Evolutionary conservation across 1,284 basidiomycete species (phyloP), one percentile per base, ranked within the genome.

Genomic region (Pseudozyma sp.): DNA sequence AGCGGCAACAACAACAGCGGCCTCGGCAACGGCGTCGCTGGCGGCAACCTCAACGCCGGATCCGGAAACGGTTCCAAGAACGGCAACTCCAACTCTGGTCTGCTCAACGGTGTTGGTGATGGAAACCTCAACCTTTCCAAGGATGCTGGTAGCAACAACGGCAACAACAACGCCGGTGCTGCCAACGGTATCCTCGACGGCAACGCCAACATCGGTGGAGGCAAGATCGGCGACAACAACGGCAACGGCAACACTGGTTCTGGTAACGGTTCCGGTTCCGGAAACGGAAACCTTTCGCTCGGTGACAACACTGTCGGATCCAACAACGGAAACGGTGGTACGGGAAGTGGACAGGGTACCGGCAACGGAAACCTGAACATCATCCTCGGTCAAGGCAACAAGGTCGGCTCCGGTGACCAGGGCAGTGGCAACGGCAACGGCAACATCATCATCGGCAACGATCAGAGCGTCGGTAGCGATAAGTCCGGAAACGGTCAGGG

Each of bases 381-480:
- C n/a, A 49, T 65, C 31, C 17, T 58, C 0, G 61, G 61, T 4
- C 17, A 8, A 7, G 61, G 61, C 17, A 70, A 70, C 57, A 49
- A 19, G 24, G 55, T 64, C 24, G 67, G 67, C 1, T 48, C 42
- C 13, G 57, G 45, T 10, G 29, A 69, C 33, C 33, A 37, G 17
- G 65, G 65, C 2, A 60, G 48, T 31, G 61, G 56, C 9, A 65
- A 63, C 31, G 67, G 67, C 4, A 69, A 69, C 24, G 55, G 48
- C 16, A 69, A 70, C 61, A 60, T 65, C 42, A 64, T 69, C 60
- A 59, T 69, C 40, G 67, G 67, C 24, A 59, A 69, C 59, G 30
- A 55, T 33, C 67, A 69, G 43, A 59, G 17, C 24, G 60, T 64
- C 7, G 67, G 67, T 3, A 50, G 45, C 39, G 33, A 46, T 24